Percentiles rank a stretch among this genome's conserved stretches.
These are phyloP conservation scores for Jatropha multifida DNA, from an alignment of 441 rosid genomes.

Conservation along the genomic window DNA sequence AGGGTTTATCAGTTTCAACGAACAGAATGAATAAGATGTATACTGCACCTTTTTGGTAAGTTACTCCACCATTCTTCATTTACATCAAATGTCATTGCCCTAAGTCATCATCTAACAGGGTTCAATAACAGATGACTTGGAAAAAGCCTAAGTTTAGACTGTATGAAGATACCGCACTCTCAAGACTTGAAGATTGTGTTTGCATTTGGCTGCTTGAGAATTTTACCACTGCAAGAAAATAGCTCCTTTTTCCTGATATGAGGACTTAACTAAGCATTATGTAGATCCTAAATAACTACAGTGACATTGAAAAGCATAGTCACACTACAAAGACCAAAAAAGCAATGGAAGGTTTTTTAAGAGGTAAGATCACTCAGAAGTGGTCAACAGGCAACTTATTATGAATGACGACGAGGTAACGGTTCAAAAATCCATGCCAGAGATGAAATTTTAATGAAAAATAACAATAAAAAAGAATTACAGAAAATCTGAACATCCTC, in stretches of 20 bases:
- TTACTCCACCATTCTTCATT: conserved; percentile 12
- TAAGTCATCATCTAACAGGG: not conserved
- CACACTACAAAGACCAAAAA: not conserved
- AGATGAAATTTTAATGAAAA: not conserved
- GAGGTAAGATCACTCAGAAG: not conserved
- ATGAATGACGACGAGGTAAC: not conserved
- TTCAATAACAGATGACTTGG: conserved; percentile 11
- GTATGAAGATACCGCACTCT: not conserved
- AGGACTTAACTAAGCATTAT: conserved; percentile 1
- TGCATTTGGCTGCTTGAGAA: conserved; percentile 4
- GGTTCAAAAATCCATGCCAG: not conserved
- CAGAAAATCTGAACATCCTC: not conserved
- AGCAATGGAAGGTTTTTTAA: not conserved
- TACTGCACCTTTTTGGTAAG: conserved; percentile 7
- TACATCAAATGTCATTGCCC: conserved; percentile 7
- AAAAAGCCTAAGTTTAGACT: conserved; percentile 1
- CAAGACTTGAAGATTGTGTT: conserved; percentile 4
- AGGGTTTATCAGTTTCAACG: not conserved
- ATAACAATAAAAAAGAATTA: not conserved
- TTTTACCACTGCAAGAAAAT: conserved; percentile 9
- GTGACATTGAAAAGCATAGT: not conserved
- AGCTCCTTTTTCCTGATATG: not conserved
- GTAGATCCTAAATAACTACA: conserved; percentile 7
- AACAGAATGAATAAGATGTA: conserved; percentile 9
- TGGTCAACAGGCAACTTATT: not conserved